A percentile compares a stretch with the other conserved stretches of the same genome.
Evolutionary conservation across 495 filamentous ascomycete species (phyloP).

Genomic region (Cairneyella variabilis): DNA sequence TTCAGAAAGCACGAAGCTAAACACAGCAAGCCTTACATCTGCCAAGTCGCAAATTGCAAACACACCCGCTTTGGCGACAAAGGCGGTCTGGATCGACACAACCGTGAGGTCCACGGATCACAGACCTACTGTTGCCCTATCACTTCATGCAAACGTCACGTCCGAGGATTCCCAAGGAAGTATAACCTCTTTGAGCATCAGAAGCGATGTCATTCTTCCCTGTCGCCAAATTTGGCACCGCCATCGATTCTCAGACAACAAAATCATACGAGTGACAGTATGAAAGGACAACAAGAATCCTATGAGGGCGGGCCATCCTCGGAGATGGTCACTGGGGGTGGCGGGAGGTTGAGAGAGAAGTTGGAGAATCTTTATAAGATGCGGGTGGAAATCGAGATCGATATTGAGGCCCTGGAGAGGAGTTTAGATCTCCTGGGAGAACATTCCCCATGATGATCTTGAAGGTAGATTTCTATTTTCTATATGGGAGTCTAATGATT

Average conservation of each 20-base stretch:
- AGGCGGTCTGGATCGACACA: slow-evolving; percentile 16
- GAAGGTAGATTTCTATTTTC: not conserved
- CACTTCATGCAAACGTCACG: slow-evolving; percentile 11
- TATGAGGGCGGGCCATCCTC: not conserved
- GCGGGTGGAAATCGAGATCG: slow-evolving; percentile 9
- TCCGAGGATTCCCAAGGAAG: slow-evolving; percentile 7
- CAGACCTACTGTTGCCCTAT: slow-evolving; percentile 11
- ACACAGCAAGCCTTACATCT: slow-evolving; percentile 12
- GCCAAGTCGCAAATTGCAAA: slow-evolving; percentile 12
- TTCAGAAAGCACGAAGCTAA: slow-evolving; percentile 16
- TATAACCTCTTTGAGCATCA: slow-evolving; percentile 17
- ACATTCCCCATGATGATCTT: slow-evolving; percentile 1
- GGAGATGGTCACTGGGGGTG: not conserved
- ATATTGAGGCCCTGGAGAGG: slow-evolving; percentile 16
- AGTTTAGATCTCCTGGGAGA: slow-evolving; percentile 9
- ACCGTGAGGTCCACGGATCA: slow-evolving; percentile 16
- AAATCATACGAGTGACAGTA: not conserved
- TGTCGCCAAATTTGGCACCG: slow-evolving; percentile 2
- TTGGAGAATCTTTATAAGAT: not conserved
- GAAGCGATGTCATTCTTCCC: slow-evolving; percentile 11
- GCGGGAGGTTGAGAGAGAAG: slow-evolving; percentile 7
- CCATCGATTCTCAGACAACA: slow-evolving; percentile 1
- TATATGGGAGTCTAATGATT: not conserved
- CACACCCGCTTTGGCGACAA: slow-evolving; percentile 17
- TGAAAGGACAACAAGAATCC: slow-evolving; percentile 4